Percentiles rank a stretch among this genome's conserved stretches.
phyloP scores from a whole-genome alignment of 148 eudicot genomes.

The Nepenthes mirabilis region DNA sequence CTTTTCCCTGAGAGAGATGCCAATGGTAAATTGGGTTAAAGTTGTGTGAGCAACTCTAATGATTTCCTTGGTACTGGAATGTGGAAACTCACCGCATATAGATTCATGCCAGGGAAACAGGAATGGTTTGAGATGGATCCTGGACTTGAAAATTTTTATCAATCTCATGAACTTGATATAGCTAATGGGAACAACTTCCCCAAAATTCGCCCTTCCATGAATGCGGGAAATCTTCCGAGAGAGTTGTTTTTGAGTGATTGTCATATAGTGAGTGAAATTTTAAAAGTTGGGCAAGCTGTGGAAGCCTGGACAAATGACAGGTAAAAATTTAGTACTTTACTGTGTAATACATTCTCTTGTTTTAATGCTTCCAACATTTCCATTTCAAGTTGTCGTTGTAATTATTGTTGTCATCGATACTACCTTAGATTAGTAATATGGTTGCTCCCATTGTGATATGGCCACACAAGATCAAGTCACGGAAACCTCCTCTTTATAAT shows the following conservation, averaged over 20 bases:
- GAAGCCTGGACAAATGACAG: conserved; percentile 22
- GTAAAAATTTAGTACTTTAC: conserved; percentile 8
- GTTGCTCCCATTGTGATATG: too few species aligned
- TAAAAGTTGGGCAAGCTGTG: conserved; percentile 17
- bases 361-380: neutral
- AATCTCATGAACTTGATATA: neutral
- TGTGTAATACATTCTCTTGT: neutral
- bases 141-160: neutral
- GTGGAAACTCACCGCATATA: conserved; percentile 1
- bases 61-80: neutral
- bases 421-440: too few species aligned
- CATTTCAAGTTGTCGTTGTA: neutral
- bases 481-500: too few species aligned
- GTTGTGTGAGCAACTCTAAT: neutral
- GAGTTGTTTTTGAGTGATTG: conserved; percentile 8
- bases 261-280: conserved; percentile 10
- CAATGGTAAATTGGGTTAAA: neutral
- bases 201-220: conserved; percentile 20
- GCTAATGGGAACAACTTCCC: conserved; percentile 10
- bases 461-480: too few species aligned
- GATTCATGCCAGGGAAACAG: conserved; percentile 12
- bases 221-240: conserved; percentile 15
- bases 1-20: conserved; percentile 10
- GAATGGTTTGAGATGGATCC: conserved; percentile 20
- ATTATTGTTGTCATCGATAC: neutral